Evolutionary conservation across 768 basidiomycete genomes (phyloP), one percentile per base, ranked within the genome.

Genomic region (Termitomyces sp.): DNA sequence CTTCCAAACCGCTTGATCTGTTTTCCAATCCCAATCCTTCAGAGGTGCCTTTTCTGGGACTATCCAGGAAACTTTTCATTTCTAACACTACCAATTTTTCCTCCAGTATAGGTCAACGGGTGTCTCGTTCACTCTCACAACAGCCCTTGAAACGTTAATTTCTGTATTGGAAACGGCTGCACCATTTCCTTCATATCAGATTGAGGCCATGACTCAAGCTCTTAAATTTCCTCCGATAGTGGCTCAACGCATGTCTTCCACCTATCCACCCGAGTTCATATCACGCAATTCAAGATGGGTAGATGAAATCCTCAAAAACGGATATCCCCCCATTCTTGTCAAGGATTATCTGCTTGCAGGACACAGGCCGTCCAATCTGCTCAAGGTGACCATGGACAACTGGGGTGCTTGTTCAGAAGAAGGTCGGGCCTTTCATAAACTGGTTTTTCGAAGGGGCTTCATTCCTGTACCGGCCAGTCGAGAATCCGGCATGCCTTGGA

Each of bases 401-500:
- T 51, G 55, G 6, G 68, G 66, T 56, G 63, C 63, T 12, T 61
- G 57, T n/a, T 63, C 72, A 8, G 61, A 65, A 7, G 64, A 70
- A 28, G 70, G 69, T 15, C 67, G 72, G 17, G 60, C 70, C 8
- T 76, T 80, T 50, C 68, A 73, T 48, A 73, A 70, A 45, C 70
- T 82, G 45, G 59, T 78, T 2, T 77, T 77, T 24, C 66, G 70
- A 43, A 74, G 73, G 2, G 80, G 80, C 14, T 77, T 79, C 48
- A 68, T 69, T 15, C 65, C 74, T 3, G 53, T 66, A 46, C 55
- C 63, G 7, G 17, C 34, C 19, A 38, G 37, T 47, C 32, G 51
- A 47, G 44, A 17, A 12, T 45, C 44, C 17, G 40, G 34, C 15
- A 43, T 53, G 24, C 32, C 48, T 15, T 35, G 55, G 45, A 57